Conservation (phyloP, 176 grass and related monocot species). For the Carex kokanica region DNA sequence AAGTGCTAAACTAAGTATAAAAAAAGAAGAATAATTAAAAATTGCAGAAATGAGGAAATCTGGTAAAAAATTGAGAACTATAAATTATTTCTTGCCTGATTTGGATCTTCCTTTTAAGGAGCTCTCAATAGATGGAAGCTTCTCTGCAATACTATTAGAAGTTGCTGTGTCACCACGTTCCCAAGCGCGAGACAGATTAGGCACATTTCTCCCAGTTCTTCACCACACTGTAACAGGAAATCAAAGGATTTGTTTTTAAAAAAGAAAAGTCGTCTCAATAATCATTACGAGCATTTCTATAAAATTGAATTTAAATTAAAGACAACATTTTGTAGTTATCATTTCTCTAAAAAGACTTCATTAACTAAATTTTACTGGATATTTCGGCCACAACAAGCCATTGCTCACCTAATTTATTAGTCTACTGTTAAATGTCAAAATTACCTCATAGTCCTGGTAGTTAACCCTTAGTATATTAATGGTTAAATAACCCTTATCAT, state of each 20-base stretch:
- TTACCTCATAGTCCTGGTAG: not conserved
- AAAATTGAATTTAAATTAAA: not conserved
- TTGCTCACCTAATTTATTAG: not conserved
- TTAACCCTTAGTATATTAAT: not conserved
- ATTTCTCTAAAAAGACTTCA: not conserved
- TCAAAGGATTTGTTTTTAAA: not conserved
- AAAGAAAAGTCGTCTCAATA: not conserved
- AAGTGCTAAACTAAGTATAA: constrained; percentile 62
- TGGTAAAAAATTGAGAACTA: not conserved
- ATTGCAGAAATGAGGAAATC: constrained; percentile 27
- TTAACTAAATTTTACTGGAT: not conserved
- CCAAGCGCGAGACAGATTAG: constrained; percentile 74
- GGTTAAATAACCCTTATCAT: not conserved
- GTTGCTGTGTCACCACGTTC: constrained; percentile 58
- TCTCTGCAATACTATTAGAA: constrained; percentile 54
- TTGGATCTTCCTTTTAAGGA: constrained; percentile 53
- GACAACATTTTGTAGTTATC: not conserved
- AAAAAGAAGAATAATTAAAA: constrained; percentile 23
- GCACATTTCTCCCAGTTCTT: constrained; percentile 58
- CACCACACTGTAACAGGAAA: constrained; percentile 47
- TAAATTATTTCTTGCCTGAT: constrained; percentile 51
- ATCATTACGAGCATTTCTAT: not conserved
- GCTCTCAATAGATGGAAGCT: constrained; percentile 59
- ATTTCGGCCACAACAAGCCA: not conserved
- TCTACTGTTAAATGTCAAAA: not conserved